These are phyloP conservation scores for Micractinium conductrix DNA, from an alignment of 139 green algal species.

Conservation along the genomic window DNA sequence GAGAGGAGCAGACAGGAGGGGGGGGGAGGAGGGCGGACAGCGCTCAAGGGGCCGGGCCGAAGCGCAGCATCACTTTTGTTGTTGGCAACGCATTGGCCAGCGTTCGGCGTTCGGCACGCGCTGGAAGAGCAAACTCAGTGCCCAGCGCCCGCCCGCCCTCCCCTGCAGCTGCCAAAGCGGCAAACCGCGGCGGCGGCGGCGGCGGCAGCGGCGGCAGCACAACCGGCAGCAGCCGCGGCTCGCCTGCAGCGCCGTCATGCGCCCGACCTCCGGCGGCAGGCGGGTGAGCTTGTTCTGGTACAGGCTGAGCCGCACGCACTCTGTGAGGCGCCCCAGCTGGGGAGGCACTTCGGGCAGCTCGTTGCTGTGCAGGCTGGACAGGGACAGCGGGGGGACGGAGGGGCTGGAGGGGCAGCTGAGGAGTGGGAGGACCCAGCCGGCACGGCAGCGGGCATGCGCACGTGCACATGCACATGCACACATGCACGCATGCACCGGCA, in stretches of 20 bases:
- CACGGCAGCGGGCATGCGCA: neutral
- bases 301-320: constrained; percentile 36
- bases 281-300: constrained; percentile 47
- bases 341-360: constrained; percentile 21
- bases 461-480: neutral
- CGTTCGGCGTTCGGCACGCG: no score
- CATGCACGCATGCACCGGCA: no score
- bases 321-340: constrained; percentile 20
- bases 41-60: no score
- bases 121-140: no score
- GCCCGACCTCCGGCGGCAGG: constrained; percentile 24
- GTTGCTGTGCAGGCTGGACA: constrained; percentile 43
- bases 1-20: neutral
- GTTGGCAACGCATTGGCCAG: no score
- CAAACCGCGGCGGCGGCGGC: no score
- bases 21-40: neutral
- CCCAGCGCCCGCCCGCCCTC: no score
- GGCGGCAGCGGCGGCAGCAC: neutral
- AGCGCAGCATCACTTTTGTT: no score
- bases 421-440: no score
- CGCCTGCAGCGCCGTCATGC: constrained; percentile 27
- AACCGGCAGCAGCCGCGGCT: neutral
- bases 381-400: neutral
- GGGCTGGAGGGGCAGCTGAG: no score
- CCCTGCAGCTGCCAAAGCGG: no score